phyloP scores from a whole-genome alignment of 78 protist species.

The Acrasis kona region DNA sequence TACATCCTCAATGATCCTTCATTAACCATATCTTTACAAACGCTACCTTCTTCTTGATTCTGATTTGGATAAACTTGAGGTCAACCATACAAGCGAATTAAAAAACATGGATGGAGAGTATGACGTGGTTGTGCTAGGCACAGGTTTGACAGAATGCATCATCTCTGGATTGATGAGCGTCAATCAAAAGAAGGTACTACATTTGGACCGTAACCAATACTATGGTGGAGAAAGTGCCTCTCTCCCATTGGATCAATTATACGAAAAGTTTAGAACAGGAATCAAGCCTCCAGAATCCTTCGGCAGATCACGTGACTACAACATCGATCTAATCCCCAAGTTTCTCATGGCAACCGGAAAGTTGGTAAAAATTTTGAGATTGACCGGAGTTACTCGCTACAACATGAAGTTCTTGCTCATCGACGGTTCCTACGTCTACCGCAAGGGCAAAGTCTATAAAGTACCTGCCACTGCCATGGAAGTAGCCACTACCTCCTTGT shows the following conservation, averaged over 20 bases:
- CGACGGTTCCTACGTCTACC: slow-evolving; percentile 79
- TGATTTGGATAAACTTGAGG: no score
- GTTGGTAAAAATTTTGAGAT: slow-evolving; percentile 87
- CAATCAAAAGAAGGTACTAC: slow-evolving; percentile 81
- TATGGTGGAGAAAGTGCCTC: slow-evolving; percentile 98
- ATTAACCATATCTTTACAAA: no score
- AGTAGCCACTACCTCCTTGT: slow-evolving; percentile 77
- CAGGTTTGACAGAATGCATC: slow-evolving; percentile 98
- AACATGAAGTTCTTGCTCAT: slow-evolving; percentile 88
- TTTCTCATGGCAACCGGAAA: slow-evolving; percentile 85
- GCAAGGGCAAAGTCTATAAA: slow-evolving; percentile 61
- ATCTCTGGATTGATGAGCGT: slow-evolving; percentile 89
- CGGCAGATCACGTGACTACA: slow-evolving; percentile 87
- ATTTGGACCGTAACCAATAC: slow-evolving; percentile 96
- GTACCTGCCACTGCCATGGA: slow-evolving; percentile 92
- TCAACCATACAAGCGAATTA: not conserved
- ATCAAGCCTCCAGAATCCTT: slow-evolving; percentile 34
- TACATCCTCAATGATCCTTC: no score
- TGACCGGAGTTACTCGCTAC: slow-evolving; percentile 92
- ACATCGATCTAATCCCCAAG: slow-evolving; percentile 95
- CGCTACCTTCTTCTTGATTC: no score
- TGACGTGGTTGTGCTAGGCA: slow-evolving; percentile 86
- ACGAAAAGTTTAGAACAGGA: slow-evolving; percentile 8
- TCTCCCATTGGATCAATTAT: slow-evolving; percentile 77
- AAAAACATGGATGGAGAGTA: slow-evolving; percentile 77